Percentiles rank a stretch among this genome's conserved stretches.
Conservation (phyloP, 1,284 basidiomycete genomes). For the Trichosporon ovoides region DNA sequence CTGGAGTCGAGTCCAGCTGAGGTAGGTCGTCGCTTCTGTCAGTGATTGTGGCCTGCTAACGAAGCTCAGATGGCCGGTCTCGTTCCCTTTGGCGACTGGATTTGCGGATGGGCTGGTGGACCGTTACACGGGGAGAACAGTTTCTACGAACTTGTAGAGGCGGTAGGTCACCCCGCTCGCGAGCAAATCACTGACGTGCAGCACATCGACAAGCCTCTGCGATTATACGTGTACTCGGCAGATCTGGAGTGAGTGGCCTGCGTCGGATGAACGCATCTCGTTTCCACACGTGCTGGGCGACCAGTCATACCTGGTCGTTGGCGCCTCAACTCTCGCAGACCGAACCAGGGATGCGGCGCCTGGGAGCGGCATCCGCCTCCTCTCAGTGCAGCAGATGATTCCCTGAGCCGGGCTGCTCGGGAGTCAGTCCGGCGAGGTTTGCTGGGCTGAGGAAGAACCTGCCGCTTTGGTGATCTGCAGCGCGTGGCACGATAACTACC, state of each 20-base stretch:
- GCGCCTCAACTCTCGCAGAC: no score
- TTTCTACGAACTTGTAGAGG: constrained; percentile 94
- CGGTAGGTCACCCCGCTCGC: constrained; percentile 51
- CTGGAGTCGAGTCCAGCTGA: constrained; percentile 94
- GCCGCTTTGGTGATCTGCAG: no score
- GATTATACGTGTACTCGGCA: constrained; percentile 12
- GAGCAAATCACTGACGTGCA: constrained; percentile 38
- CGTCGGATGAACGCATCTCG: no score
- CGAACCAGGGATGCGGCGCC: no score
- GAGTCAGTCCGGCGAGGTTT: no score
- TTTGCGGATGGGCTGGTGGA: constrained; percentile 92
- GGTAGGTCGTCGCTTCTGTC: constrained; percentile 27
- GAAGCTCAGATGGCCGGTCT: constrained; percentile 53
- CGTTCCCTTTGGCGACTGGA: constrained; percentile 82
- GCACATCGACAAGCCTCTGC: constrained; percentile 71
- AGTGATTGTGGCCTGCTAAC: not conserved
- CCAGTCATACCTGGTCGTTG: no score
- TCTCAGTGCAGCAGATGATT: no score
- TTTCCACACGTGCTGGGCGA: no score
- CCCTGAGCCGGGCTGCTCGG: no score
- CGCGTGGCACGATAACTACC: no score
- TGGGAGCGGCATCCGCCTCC: no score
- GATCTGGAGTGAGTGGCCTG: constrained; percentile 57
- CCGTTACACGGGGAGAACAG: constrained; percentile 84
- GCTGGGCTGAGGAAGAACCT: no score